These are phyloP conservation scores for Metarhizium sp. DNA, from an alignment of 2,329 filamentous ascomycete species.

Conservation along the genomic window DNA sequence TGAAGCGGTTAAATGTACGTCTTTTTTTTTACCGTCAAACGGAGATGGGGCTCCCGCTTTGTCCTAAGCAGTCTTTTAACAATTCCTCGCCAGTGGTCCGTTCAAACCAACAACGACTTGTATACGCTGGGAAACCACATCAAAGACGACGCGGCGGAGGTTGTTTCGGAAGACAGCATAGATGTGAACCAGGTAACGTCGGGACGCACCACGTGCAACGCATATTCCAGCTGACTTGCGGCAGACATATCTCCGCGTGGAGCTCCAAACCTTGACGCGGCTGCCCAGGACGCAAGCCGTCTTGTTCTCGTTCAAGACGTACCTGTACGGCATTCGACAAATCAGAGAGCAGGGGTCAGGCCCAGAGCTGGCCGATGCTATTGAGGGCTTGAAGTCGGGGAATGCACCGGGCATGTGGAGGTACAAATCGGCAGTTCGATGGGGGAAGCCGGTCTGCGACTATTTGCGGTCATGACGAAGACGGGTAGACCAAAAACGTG, in stretches of 20 bases:
- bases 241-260: constrained; percentile 32
- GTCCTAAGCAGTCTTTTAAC: not conserved
- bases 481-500: too few species aligned
- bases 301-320: constrained; percentile 48
- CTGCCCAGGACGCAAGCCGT: constrained; percentile 36
- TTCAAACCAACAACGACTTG: constrained; percentile 33
- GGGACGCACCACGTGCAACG: not conserved
- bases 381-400: constrained; percentile 40
- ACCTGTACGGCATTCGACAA: constrained; percentile 37
- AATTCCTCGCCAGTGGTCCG: constrained; percentile 31
- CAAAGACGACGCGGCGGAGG: constrained; percentile 19
- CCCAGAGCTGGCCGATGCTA: constrained; percentile 36
- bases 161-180: constrained; percentile 25
- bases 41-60: not conserved
- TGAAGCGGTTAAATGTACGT: constrained; percentile 40
- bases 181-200: constrained; percentile 26
- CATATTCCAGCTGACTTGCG: not conserved
- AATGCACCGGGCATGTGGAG: constrained; percentile 45
- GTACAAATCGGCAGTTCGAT: constrained; percentile 40
- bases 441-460: constrained; percentile 36
- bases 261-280: constrained; percentile 42
- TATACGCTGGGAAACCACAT: constrained; percentile 30
- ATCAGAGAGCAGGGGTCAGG: constrained; percentile 41
- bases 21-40: not conserved
- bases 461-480: constrained; percentile 29